A percentile compares a stretch with the other conserved stretches of the same genome.
Conservation (phyloP, 1,139 yeast species). For the Scheffersomyces insectosa region DNA sequence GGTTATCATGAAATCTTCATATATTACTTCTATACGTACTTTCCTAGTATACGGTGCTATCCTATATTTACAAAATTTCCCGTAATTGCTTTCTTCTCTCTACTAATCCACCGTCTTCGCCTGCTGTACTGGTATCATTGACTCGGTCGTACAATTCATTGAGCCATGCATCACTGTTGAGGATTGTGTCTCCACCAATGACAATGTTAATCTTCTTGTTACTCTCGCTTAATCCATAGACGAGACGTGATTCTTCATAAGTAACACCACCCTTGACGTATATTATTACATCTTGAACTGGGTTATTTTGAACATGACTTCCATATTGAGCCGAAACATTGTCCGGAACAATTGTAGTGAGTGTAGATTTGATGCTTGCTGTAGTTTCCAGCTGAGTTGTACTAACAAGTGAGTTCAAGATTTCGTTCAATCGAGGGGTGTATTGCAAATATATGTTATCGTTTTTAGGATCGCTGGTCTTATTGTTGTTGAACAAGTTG, state of each 20-base stretch:
- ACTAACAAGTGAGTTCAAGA: slow-evolving; percentile 24
- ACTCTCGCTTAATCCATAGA: slow-evolving; percentile 65
- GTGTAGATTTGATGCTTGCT: slow-evolving; percentile 4
- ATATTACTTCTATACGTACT: too few species aligned
- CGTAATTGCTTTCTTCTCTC: slow-evolving; percentile 23
- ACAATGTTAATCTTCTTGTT: slow-evolving; percentile 52
- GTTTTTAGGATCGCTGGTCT: slow-evolving; percentile 20
- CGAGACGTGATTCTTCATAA: slow-evolving; percentile 84
- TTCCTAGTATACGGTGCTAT: too few species aligned
- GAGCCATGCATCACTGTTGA: slow-evolving; percentile 62
- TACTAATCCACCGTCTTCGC: neutral
- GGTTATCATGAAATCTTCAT: too few species aligned
- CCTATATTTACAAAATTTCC: slow-evolving; percentile 20
- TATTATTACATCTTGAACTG: slow-evolving; percentile 74
- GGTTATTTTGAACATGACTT: slow-evolving; percentile 15
- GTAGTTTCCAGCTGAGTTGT: slow-evolving; percentile 9
- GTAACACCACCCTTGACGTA: slow-evolving; percentile 91
- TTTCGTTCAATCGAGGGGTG: slow-evolving; percentile 65
- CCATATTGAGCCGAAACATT: slow-evolving; percentile 36
- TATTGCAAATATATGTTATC: slow-evolving; percentile 66
- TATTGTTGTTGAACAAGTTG: slow-evolving; percentile 21
- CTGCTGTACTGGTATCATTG: slow-evolving; percentile 9
- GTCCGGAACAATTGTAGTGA: slow-evolving; percentile 22
- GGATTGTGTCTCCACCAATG: slow-evolving; percentile 75
- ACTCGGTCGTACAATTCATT: slow-evolving; percentile 26